Evolutionary conservation across 495 filamentous ascomycete species (phyloP).

Genomic region (Clohesyomyces aquaticus): DNA sequence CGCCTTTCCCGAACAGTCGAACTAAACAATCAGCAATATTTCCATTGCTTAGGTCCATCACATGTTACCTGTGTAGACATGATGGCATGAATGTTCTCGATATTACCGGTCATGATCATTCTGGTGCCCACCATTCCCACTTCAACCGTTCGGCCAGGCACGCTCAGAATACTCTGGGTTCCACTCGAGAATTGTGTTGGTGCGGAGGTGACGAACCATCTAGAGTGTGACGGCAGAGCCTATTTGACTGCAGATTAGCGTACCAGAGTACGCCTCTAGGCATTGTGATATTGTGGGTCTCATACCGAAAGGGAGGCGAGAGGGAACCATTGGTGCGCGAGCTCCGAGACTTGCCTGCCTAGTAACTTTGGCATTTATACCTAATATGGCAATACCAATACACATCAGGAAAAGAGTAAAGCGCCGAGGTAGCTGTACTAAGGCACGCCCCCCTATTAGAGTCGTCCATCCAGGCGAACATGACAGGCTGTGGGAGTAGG

Average conservation of each 20-base stretch:
- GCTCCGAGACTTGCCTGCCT: background rate
- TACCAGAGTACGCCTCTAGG: background rate
- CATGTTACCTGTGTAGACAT: constrained; percentile 5
- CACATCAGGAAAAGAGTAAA: background rate
- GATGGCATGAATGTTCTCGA: constrained; percentile 8
- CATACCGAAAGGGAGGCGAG: constrained; percentile 1
- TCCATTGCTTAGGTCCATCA: too few relatives aligned
- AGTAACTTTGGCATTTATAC: background rate
- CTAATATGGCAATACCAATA: background rate
- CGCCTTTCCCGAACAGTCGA: constrained; percentile 8
- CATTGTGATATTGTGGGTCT: background rate
- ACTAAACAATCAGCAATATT: constrained; percentile 2
- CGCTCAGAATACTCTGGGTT: background rate
- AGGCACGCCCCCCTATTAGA: background rate
- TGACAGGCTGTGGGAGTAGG: background rate
- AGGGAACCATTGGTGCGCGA: too few relatives aligned
- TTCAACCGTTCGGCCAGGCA: constrained; percentile 12
- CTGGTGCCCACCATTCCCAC: background rate
- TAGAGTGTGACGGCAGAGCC: constrained; percentile 6
- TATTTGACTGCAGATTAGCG: background rate
- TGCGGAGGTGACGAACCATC: background rate
- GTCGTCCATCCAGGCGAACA: background rate
- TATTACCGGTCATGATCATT: constrained; percentile 3
- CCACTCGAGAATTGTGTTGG: constrained; percentile 12
- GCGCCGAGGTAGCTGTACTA: background rate